phyloP scores from a whole-genome alignment of 176 grass and related monocot genomes.

The Carex parvula region DNA sequence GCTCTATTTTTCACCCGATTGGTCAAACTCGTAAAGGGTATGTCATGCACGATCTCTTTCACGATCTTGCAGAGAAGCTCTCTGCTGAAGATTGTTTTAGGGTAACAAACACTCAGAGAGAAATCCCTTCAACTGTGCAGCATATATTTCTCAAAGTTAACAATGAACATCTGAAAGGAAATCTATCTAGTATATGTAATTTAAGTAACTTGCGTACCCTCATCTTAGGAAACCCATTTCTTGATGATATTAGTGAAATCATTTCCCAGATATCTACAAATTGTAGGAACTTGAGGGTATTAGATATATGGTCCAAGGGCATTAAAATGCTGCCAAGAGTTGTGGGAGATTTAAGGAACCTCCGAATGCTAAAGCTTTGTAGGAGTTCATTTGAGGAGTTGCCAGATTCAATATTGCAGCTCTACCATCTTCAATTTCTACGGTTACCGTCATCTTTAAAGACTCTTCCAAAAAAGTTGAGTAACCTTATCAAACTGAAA shows the following conservation, averaged over 20 bases:
- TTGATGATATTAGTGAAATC: too few relatives aligned
- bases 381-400: neutral
- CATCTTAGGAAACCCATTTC: neutral
- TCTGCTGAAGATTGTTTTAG: neutral
- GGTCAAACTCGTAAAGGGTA: too few relatives aligned
- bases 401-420: constrained; percentile 5
- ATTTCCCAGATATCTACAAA: neutral
- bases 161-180: neutral
- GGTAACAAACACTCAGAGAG: neutral
- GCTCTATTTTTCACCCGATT: neutral
- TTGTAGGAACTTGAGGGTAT: neutral
- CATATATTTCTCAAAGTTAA: neutral
- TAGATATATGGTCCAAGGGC: neutral
- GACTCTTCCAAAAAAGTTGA: too few relatives aligned
- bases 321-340: neutral
- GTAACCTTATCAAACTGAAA: too few relatives aligned
- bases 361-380: neutral
- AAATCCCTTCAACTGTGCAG: neutral
- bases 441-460: neutral
- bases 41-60: neutral
- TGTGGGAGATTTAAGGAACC: constrained; percentile 2
- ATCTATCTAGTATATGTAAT: neutral
- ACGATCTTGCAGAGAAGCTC: constrained; percentile 8
- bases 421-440: constrained; percentile 11
- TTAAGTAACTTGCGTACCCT: neutral